Conservation (phyloP, 2,329 filamentous ascomycete genomes). For the Dothideomycetidae sp. region DNA sequence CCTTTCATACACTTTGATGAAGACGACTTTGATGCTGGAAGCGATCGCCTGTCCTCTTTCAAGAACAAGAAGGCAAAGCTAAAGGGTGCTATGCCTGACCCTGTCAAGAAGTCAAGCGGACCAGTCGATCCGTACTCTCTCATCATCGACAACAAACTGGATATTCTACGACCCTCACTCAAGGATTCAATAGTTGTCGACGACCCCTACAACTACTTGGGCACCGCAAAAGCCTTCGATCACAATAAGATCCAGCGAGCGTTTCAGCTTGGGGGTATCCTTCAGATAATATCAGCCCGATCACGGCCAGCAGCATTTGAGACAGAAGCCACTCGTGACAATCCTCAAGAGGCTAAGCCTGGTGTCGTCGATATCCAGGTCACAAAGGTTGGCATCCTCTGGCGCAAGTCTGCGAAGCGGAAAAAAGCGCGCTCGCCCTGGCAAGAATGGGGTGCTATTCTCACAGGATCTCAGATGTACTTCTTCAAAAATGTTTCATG, state of each 20-base stretch:
- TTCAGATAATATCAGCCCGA: constrained; percentile 88
- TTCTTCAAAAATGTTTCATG: constrained; percentile 89
- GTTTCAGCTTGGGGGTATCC: constrained; percentile 78
- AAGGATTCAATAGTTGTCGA: constrained; percentile 88
- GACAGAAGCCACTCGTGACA: constrained; percentile 69
- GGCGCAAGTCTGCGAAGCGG: constrained; percentile 90
- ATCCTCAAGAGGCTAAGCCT: constrained; percentile 73
- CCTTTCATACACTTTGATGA: constrained; percentile 98
- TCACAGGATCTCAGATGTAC: constrained; percentile 93
- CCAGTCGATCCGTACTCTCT: constrained; percentile 81
- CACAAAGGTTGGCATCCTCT: constrained; percentile 85
- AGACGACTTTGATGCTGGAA: constrained; percentile 70
- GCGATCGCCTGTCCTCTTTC: constrained; percentile 54
- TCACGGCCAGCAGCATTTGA: constrained; percentile 93
- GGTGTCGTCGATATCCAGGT: constrained; percentile 96
- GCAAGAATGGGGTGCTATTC: constrained; percentile 96
- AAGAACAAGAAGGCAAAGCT: constrained; percentile 61
- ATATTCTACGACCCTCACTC: constrained; percentile 66
- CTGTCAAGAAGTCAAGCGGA: constrained; percentile 54
- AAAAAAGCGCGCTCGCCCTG: constrained; percentile 90
- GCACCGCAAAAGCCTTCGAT: constrained; percentile 61
- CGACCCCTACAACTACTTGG: constrained; percentile 79
- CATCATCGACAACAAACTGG: constrained; percentile 79
- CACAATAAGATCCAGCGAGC: constrained; percentile 70
- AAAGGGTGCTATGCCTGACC: constrained; percentile 48